Evolutionary conservation across 2,329 filamentous ascomycete genomes (phyloP), one percentile per base, ranked within the genome.

Genomic region (Phyllosticta ampelicida): DNA sequence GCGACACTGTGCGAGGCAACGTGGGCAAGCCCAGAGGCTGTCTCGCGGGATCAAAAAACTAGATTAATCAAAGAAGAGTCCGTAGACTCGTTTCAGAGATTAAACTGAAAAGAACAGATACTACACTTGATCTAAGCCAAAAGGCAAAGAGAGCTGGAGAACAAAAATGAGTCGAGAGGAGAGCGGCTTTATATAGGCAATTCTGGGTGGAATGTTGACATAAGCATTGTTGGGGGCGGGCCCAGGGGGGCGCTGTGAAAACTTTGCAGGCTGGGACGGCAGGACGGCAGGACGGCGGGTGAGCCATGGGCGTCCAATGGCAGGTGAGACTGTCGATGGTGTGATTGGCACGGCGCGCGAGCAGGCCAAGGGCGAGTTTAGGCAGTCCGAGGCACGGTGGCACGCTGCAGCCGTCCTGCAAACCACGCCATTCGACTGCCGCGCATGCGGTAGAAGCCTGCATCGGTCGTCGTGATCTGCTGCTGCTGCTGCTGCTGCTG

Each of bases 91-190:
- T 90, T 88, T 86, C 86, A 91, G 87, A 87, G 85, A 90, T 90
- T 90, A 91, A 90, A 90, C 87, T 91, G 85, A 89, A 87, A 90
- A 90, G 87, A 91, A 90, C 86, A 89, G 86, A 89, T 90, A 90
- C 86, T 90, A 89, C 86, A 90, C 86, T 89, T 90, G 86, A 90
- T 90, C 86, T 89, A 87, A 88, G 83, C 83, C 80, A 83, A 80
- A 79, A 73, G 74, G 74, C 69, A 75, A 75, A 74, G 73, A 76
- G 75, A 77, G 75, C 75, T 77, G 68, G 67, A 74, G 65, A 74
- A 73, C 65, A 73, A 72, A 74, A 70, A 68, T 70, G 72, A 60
- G 36, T 44, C 36, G n/a, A 44, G 36, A 44, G 36, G 16, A n/a
- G 36, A 1, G 8, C 36, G 36, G 11, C 13, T n/a, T 44, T 44